Evolutionary conservation across 768 basidiomycete genomes (phyloP).

Genomic region (Pulveroboletus frians): DNA sequence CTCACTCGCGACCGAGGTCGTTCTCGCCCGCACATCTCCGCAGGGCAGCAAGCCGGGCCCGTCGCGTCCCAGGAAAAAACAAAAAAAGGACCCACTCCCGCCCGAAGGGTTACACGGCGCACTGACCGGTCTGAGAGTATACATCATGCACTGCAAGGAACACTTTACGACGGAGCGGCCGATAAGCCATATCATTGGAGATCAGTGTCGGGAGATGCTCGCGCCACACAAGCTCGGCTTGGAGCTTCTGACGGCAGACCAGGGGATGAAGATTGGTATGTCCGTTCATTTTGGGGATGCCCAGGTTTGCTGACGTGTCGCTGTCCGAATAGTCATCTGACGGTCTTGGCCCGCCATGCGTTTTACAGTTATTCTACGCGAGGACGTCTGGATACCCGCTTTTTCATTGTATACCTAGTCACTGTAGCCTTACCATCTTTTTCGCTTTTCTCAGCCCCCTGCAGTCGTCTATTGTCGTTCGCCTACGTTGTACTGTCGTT

Average conservation of each 20-base stretch:
- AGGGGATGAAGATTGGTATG: constrained; percentile 80
- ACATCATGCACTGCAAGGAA: constrained; percentile 86
- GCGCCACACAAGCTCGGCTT: constrained; percentile 60
- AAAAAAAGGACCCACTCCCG: constrained; percentile 34
- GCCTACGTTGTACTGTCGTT: neutral
- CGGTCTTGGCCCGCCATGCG: no score
- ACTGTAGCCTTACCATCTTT: constrained; percentile 31
- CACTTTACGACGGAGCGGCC: constrained; percentile 47
- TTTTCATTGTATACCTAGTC: constrained; percentile 32
- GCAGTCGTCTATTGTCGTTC: no score
- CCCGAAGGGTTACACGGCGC: constrained; percentile 46
- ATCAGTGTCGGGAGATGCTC: constrained; percentile 66
- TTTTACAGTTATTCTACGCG: constrained; percentile 3
- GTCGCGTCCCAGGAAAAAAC: constrained; percentile 32
- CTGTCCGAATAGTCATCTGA: constrained; percentile 33
- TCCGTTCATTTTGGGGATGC: constrained; percentile 5
- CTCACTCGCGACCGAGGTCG: constrained; percentile 64
- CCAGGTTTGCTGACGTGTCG: neutral
- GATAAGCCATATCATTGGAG: constrained; percentile 62
- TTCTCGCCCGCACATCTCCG: constrained; percentile 37
- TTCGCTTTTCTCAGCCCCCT: no score
- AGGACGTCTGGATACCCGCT: constrained; percentile 17
- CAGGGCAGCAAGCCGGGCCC: constrained; percentile 11
- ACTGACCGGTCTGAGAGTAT: constrained; percentile 61
- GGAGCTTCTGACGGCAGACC: constrained; percentile 63